Evolutionary conservation across 805 yeast species (phyloP).

Genomic region (Isabelozyma pseudorhagii): DNA sequence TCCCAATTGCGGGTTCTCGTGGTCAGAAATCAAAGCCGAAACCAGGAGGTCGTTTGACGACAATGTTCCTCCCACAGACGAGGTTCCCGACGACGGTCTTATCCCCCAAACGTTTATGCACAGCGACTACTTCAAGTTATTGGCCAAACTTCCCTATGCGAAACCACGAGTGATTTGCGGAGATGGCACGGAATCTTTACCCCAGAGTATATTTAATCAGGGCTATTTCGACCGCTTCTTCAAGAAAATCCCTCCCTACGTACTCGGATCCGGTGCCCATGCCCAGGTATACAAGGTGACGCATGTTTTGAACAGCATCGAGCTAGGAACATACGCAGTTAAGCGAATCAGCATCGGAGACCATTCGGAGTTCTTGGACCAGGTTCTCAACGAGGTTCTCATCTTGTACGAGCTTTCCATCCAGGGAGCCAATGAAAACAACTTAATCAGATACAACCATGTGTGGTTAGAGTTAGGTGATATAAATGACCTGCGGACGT

Average conservation of each 20-base stretch:
- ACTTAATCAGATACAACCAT: slow-evolving; percentile 81
- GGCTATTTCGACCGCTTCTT: slow-evolving; percentile 80
- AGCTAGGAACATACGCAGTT: slow-evolving; percentile 77
- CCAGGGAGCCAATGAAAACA: slow-evolving; percentile 42
- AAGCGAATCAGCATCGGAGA: slow-evolving; percentile 84
- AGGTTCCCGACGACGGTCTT: neutral
- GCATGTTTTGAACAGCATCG: slow-evolving; percentile 68
- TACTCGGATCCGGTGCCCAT: slow-evolving; percentile 79
- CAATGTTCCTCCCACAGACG: neutral
- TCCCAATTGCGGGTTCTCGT: slow-evolving; percentile 30
- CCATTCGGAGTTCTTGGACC: slow-evolving; percentile 62
- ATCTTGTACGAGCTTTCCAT: slow-evolving; percentile 55
- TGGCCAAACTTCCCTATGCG: slow-evolving; percentile 23
- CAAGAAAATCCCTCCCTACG: slow-evolving; percentile 45
- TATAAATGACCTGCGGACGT: slow-evolving; percentile 46
- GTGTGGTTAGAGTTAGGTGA: slow-evolving; percentile 80
- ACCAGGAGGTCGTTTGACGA: neutral
- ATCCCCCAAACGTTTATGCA: slow-evolving; percentile 24
- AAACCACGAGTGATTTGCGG: neutral
- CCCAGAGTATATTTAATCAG: slow-evolving; percentile 64
- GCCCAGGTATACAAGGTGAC: slow-evolving; percentile 84
- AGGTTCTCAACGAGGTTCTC: slow-evolving; percentile 75
- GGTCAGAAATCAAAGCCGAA: slow-evolving; percentile 12
- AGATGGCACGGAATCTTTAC: slow-evolving; percentile 23
- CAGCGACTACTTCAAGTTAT: slow-evolving; percentile 33